phyloP scores from a whole-genome alignment of 2,329 filamentous ascomycete species.

The Colletotrichum endophyticum region DNA sequence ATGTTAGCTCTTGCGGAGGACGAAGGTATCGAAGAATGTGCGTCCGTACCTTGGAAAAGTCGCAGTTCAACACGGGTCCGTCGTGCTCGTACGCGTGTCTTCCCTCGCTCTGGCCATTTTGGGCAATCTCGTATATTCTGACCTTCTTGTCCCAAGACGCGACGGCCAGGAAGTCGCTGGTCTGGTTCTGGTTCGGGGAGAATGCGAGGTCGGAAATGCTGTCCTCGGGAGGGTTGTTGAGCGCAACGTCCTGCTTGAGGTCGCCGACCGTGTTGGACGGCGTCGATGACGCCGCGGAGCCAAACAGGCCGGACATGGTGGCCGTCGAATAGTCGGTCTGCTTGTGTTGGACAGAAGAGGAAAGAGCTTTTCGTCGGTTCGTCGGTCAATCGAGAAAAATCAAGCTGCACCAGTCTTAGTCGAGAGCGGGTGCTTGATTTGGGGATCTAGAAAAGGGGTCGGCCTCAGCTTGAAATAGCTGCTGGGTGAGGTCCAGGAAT shows the following conservation, averaged over 20 bases:
- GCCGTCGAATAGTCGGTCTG: not conserved
- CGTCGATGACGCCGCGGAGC: slow-evolving; percentile 54
- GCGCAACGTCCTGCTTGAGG: slow-evolving; percentile 83
- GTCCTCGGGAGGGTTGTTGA: slow-evolving; percentile 82
- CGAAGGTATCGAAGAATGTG: not conserved
- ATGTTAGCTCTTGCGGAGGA: not conserved
- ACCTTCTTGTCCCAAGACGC: slow-evolving; percentile 98
- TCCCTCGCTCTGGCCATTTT: slow-evolving; percentile 78
- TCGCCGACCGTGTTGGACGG: slow-evolving; percentile 82
- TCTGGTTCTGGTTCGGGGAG: slow-evolving; percentile 63
- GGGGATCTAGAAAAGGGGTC: not conserved
- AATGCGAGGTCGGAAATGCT: slow-evolving; percentile 89
- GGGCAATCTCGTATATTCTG: slow-evolving; percentile 90
- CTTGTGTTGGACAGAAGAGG: not conserved
- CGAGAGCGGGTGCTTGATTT: not conserved
- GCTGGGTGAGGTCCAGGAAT: not conserved
- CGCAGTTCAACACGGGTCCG: slow-evolving; percentile 80
- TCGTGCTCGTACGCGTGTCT: slow-evolving; percentile 88
- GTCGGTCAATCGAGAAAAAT: no score
- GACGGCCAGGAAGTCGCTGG: slow-evolving; percentile 82
- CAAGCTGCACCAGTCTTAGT: not conserved
- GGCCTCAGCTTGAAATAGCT: slow-evolving; percentile 5
- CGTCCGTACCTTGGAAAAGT: slow-evolving; percentile 82
- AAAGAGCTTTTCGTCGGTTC: not conserved
- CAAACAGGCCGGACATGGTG: slow-evolving; percentile 70